These are phyloP conservation scores for Cenococcum geophilum DNA, from an alignment of 495 filamentous ascomycete genomes.

Conservation along the genomic window DNA sequence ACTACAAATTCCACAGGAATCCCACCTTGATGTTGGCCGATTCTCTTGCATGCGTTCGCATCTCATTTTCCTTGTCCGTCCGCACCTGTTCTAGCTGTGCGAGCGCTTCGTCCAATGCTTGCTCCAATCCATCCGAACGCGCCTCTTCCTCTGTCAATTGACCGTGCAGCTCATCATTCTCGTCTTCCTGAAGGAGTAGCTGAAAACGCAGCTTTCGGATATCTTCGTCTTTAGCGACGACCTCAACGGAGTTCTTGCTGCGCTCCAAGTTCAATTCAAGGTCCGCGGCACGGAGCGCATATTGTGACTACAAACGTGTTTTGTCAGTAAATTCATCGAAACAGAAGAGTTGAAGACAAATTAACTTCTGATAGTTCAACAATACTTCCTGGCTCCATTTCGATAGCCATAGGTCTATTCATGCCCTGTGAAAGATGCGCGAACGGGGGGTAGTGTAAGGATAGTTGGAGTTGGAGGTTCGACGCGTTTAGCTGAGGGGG, in stretches of 20 bases:
- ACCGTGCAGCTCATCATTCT: constrained; percentile 59
- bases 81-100: constrained; percentile 51
- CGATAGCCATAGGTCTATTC: constrained; percentile 12
- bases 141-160: constrained; percentile 53
- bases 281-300: constrained; percentile 43
- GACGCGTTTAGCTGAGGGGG: neutral
- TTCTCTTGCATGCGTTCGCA: constrained; percentile 56
- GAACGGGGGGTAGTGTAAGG: constrained; percentile 14
- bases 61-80: constrained; percentile 49
- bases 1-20: neutral
- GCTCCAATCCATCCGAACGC: constrained; percentile 45
- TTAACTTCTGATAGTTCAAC: constrained; percentile 27
- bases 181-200: constrained; percentile 60
- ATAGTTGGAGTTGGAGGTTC: neutral
- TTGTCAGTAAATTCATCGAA: neutral
- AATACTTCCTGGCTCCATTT: constrained; percentile 15
- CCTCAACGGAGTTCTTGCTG: constrained; percentile 49
- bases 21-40: constrained; percentile 62
- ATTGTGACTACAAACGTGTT: constrained; percentile 29
- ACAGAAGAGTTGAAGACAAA: neutral
- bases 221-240: constrained; percentile 62
- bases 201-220: constrained; percentile 59
- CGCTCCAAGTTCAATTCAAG: constrained; percentile 64
- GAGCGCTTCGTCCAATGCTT: constrained; percentile 50
- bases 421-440: constrained; percentile 17